Conservation (phyloP, 1,284 basidiomycete species). For the Rhodotorula sp. region DNA sequence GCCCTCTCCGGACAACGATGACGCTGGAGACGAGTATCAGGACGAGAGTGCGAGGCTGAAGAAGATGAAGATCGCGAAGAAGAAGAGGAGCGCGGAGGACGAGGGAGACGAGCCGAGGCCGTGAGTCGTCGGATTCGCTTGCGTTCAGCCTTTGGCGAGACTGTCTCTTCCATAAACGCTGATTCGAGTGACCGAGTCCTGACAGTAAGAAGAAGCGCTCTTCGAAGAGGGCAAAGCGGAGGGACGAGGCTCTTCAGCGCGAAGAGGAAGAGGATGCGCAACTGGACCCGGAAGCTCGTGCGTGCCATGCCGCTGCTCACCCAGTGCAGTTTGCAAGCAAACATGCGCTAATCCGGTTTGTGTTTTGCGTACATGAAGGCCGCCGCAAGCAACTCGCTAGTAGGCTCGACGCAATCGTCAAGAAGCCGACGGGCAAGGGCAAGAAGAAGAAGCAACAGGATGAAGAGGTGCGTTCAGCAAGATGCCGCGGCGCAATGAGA, state of each 20-base stretch:
- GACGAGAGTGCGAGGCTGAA: constrained; percentile 7
- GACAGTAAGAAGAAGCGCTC: constrained; percentile 60
- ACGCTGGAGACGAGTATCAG: constrained; percentile 28
- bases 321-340: no score
- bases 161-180: constrained; percentile 58
- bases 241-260: background rate
- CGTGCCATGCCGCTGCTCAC: constrained; percentile 48
- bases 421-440: constrained; percentile 25
- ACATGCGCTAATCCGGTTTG: background rate
- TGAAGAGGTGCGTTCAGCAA: constrained; percentile 26
- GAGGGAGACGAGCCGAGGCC: constrained; percentile 59
- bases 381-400: constrained; percentile 30
- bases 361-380: constrained; percentile 9
- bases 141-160: constrained; percentile 41
- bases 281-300: constrained; percentile 50
- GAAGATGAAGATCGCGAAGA: constrained; percentile 52
- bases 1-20: constrained; percentile 11
- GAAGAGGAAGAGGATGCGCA: constrained; percentile 61
- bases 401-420: constrained; percentile 24
- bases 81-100: constrained; percentile 53
- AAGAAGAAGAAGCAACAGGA: constrained; percentile 38
- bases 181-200: constrained; percentile 60
- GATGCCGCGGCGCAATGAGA: no score
- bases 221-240: constrained; percentile 53
- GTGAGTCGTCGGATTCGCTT: constrained; percentile 52